Percentiles rank a stretch among this genome's conserved stretches.
Conservation (phyloP, 192 early-diverging fungal species). For the Fimicolochytrium jonesii region DNA sequence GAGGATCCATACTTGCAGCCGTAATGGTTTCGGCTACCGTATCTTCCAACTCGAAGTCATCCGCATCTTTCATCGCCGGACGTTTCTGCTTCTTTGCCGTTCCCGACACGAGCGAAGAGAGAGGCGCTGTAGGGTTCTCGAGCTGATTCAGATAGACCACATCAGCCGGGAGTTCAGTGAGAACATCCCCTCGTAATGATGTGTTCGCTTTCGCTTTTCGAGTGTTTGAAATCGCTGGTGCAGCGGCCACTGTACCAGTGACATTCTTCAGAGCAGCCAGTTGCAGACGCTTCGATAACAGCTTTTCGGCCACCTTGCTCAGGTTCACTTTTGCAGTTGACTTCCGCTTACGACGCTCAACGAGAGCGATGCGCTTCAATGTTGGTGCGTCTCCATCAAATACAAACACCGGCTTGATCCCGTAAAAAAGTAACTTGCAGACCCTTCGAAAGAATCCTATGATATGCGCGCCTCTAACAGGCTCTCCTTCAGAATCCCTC, state of each 20-base stretch:
- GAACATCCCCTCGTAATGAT: slow-evolving; percentile 13
- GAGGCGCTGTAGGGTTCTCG: too few relatives aligned
- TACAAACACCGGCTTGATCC: slow-evolving; percentile 92
- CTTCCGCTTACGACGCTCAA: slow-evolving; percentile 43
- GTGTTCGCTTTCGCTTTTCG: too few relatives aligned
- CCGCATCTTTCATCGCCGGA: slow-evolving; percentile 20
- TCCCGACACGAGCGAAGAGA: neutral
- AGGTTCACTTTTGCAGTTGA: slow-evolving; percentile 45
- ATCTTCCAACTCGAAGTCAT: slow-evolving; percentile 55
- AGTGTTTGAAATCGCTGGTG: too few relatives aligned
- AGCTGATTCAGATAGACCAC: slow-evolving; percentile 21
- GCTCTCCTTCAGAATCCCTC: slow-evolving; percentile 81
- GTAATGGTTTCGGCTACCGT: slow-evolving; percentile 2
- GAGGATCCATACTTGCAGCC: slow-evolving; percentile 39
- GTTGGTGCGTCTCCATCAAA: slow-evolving; percentile 91
- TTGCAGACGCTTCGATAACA: slow-evolving; percentile 76
- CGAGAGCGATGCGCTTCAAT: too few relatives aligned
- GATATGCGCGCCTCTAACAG: slow-evolving; percentile 77
- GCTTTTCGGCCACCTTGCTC: slow-evolving; percentile 73
- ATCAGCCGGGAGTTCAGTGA: slow-evolving; percentile 17
- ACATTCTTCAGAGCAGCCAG: slow-evolving; percentile 61
- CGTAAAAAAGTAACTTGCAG: slow-evolving; percentile 87
- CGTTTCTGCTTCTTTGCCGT: neutral
- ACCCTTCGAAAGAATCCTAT: slow-evolving; percentile 91
- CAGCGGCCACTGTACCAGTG: too few relatives aligned